phyloP scores from a whole-genome alignment of 2,329 filamentous ascomycete genomes.

The Exophiala sp. region DNA sequence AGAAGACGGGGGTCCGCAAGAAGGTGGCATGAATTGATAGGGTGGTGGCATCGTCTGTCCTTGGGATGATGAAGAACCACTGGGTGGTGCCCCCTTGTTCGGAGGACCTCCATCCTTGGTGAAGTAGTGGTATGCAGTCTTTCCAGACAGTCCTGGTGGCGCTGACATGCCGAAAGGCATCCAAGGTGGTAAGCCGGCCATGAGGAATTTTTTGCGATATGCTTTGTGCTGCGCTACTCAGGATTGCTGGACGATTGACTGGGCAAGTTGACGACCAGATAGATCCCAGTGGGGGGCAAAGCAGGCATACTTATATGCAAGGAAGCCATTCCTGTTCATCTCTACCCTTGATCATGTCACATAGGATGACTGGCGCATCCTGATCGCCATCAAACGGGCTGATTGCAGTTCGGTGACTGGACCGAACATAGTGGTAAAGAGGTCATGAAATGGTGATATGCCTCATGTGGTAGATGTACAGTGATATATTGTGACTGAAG shows the following conservation, averaged over 20 bases:
- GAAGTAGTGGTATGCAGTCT: constrained; percentile 27
- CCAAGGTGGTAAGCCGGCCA: constrained; percentile 31
- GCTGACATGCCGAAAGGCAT: constrained; percentile 12
- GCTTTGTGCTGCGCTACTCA: neutral
- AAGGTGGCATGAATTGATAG: constrained; percentile 6
- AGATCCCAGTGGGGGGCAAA: neutral
- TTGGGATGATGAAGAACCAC: constrained; percentile 9
- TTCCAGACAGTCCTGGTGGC: constrained; percentile 21
- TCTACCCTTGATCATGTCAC: neutral
- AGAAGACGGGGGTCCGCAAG: neutral
- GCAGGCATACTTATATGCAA: neutral
- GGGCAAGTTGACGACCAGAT: constrained; percentile 2
- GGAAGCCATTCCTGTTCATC: neutral
- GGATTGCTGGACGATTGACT: neutral
- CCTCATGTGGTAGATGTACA: too few species aligned
- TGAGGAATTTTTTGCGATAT: constrained; percentile 38
- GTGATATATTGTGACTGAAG: neutral
- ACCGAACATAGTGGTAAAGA: too few species aligned
- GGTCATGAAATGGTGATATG: too few species aligned
- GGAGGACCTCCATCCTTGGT: constrained; percentile 33
- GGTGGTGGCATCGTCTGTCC: constrained; percentile 6
- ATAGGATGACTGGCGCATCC: neutral
- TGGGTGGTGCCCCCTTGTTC: constrained; percentile 32
- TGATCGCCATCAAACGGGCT: neutral
- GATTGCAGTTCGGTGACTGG: neutral